Evolutionary conservation across 352 stramenopile species (phyloP).

Genomic region (Pythium aphanidermatum): DNA sequence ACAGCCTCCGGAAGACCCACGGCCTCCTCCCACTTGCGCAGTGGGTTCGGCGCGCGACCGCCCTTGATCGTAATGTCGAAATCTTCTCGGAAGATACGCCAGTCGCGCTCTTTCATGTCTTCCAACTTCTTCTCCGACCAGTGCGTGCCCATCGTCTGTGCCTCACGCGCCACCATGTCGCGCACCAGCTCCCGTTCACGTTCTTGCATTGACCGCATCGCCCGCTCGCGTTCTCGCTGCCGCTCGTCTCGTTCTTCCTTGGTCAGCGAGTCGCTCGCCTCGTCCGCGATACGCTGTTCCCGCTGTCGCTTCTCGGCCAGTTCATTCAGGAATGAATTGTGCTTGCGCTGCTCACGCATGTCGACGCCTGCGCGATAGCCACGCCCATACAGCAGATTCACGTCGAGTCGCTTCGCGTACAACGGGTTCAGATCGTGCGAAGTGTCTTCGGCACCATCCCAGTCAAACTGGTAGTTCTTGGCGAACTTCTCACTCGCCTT

Average conservation of each 20-base stretch:
- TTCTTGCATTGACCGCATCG: slow-evolving; percentile 67
- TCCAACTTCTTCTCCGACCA: slow-evolving; percentile 92
- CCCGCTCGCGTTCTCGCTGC: slow-evolving; percentile 62
- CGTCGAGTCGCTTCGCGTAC: slow-evolving; percentile 83
- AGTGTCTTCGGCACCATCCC: slow-evolving; percentile 90
- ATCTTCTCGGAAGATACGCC: slow-evolving; percentile 99
- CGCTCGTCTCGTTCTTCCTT: slow-evolving; percentile 52
- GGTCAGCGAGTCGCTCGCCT: slow-evolving; percentile 51
- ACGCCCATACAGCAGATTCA: slow-evolving; percentile 89
- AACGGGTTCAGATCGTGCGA: slow-evolving; percentile 88
- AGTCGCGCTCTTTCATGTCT: slow-evolving; percentile 97
- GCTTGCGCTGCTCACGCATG: slow-evolving; percentile 90
- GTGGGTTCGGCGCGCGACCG: slow-evolving; percentile 84
- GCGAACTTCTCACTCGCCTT: slow-evolving; percentile 92
- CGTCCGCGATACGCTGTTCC: slow-evolving; percentile 65
- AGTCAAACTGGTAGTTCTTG: slow-evolving; percentile 94
- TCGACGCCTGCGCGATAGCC: slow-evolving; percentile 92
- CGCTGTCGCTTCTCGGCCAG: slow-evolving; percentile 83
- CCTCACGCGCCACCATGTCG: slow-evolving; percentile 63
- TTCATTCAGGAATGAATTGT: slow-evolving; percentile 85
- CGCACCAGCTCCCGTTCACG: slow-evolving; percentile 49
- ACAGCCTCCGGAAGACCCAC: slow-evolving; percentile 55
- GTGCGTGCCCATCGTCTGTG: slow-evolving; percentile 76
- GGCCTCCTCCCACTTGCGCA: slow-evolving; percentile 92
- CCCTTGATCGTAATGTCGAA: slow-evolving; percentile 97